Evolutionary conservation across 2,329 filamentous ascomycete genomes (phyloP), one percentile per base, ranked within the genome.

Genomic region (Boeremia exigua): DNA sequence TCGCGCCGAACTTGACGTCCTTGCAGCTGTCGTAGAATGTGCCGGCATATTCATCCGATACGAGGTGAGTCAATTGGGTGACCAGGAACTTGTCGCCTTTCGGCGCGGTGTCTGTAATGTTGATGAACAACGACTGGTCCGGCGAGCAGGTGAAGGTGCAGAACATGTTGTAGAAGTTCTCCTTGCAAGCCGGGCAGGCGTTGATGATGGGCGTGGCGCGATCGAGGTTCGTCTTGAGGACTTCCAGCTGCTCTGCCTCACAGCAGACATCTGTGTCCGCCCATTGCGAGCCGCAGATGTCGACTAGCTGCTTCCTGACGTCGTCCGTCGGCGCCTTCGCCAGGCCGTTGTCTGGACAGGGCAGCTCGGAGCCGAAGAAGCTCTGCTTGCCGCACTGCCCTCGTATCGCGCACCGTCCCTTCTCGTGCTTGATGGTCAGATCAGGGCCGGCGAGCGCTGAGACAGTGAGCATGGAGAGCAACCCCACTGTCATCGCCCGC

Each of bases 81-180:
- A 97, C 92, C n/a, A 92, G 77, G 54, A 79, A 78, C 63, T 88
- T 87, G 76, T 83, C 72, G 61, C 79, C 75, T 76, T 82, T 91
- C 19, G 83, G 76, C 60, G 85, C 84, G 0, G 88, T 89, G 48
- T 87, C 78, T 10, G 95, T 98, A 38, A 99, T 87, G 69, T 99
- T 99, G 73, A 99, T 82, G 71, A 99, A 99, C 0, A 96, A 81
- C 0, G 92, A 97, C 75, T 99, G 95, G 70, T 99, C 90, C 6
- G 96, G 94, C 4, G 95, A 99, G 80, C 96, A 99, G 2, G 93
- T 98, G 72, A 99, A 98, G 4, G 92, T 96, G 79, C 95, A 99
- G 77, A 99, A 99, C 39, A 96, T 82, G 79, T 99, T 96, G 82
- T 91, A 98, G 81, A 99, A 99, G 81, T 99, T 99, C 68, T 93